Evolutionary conservation across 164 flowering plant genomes (phyloP).

Genomic region (Platanus orientalis): DNA sequence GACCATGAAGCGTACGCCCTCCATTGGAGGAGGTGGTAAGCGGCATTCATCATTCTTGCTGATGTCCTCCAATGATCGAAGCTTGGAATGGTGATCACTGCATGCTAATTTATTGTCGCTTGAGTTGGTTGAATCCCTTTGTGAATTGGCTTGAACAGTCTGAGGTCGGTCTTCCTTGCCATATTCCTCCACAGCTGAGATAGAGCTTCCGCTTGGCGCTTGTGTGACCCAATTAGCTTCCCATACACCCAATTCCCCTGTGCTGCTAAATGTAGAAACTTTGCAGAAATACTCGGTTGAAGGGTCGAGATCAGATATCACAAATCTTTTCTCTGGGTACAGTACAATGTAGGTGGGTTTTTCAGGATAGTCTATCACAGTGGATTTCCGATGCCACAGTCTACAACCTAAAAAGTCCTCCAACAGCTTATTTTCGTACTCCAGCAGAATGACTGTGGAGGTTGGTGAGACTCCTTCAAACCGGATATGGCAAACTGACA

Average conservation of each 20-base stretch:
- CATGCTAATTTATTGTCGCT: constrained; percentile 12
- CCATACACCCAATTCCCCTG: constrained; percentile 28
- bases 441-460: constrained; percentile 34
- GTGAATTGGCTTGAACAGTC: constrained; percentile 17
- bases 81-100: constrained; percentile 13
- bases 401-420: constrained; percentile 37
- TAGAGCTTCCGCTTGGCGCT: constrained; percentile 16
- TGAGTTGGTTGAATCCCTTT: constrained; percentile 30
- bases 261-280: constrained; percentile 35
- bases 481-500: constrained; percentile 31
- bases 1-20: neutral
- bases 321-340: constrained; percentile 37
- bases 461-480: constrained; percentile 38
- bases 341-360: constrained; percentile 41
- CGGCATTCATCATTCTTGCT: constrained; percentile 16
- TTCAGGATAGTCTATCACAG: constrained; percentile 31
- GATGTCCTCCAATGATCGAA: constrained; percentile 18
- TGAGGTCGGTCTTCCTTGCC: constrained; percentile 9
- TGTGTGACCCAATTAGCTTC: constrained; percentile 50
- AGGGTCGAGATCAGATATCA: constrained; percentile 37
- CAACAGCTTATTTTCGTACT: constrained; percentile 22
- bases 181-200: constrained; percentile 11
- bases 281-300: constrained; percentile 47
- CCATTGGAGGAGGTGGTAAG: constrained; percentile 1
- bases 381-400: constrained; percentile 49